Evolutionary conservation across 2,329 filamentous ascomycete species (phyloP), one percentile per base, ranked within the genome.

Genomic region (Cryphonectria nitschkei): DNA sequence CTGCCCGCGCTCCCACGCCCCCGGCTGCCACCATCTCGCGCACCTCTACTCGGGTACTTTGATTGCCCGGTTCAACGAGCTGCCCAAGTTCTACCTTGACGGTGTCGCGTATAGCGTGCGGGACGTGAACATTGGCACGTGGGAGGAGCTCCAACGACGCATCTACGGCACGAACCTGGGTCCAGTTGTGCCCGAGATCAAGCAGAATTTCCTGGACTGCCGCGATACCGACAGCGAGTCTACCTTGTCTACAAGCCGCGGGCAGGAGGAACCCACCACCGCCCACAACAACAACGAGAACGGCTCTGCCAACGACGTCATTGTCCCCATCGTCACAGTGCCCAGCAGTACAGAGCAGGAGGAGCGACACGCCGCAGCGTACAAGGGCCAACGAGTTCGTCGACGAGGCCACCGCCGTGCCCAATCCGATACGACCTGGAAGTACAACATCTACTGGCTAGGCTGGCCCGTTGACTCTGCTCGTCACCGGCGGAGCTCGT

Each of bases 111-210:
- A 19, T 19, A 58, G 26, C 34, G 37, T 52, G 11, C 41, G 62
- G 22, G 62, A 58, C 22, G 6, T 22, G 2, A 29, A n/a, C 46
- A 58, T 60, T 29, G 46, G 19, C 32, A 37, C 39, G 32, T 29
- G n/a, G 52, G 62, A 65, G 43, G 65, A 67, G 41, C 62, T 65
- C 1, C 62, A 65, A 22, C 62, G 41, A 34, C 62, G 39, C 43
- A 50, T 65, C 43, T 16, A 50, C 43, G 62, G 16, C 4, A 43
- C 29, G 29, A 50, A 16, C 8, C 16, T 50, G 41, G 62, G 62
- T 19, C 61, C 4, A 43, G n/a, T 46, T 19, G 34, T 11, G 37
- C 29, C 22, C 37, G 14, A 58, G 26, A 58, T 29, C 26, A 58
- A 29, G 54, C 26, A 9, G 29, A 13, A 13, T 13, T 32, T 4